These are phyloP conservation scores for Boletus rubescentipes DNA, from an alignment of 768 basidiomycete genomes.

Conservation along the genomic window DNA sequence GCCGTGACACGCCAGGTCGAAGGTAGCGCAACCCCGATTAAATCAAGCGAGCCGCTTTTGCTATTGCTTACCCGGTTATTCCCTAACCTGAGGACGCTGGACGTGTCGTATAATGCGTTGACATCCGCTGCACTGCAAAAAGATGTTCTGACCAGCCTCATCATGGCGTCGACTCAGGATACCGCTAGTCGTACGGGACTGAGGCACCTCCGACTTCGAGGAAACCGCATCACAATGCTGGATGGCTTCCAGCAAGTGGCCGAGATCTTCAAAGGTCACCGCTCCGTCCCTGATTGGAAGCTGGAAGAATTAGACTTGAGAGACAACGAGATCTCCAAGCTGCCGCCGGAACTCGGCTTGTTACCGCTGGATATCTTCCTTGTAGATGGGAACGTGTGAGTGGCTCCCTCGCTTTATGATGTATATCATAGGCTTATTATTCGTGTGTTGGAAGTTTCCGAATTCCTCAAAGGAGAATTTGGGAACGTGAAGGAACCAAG, in stretches of 20 bases:
- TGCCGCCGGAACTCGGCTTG: constrained; percentile 70
- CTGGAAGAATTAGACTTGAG: constrained; percentile 81
- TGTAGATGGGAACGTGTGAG: constrained; percentile 84
- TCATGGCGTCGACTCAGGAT: constrained; percentile 43
- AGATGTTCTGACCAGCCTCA: constrained; percentile 47
- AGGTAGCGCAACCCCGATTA: constrained; percentile 37
- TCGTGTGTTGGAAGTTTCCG: constrained; percentile 57
- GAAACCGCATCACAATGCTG: constrained; percentile 63
- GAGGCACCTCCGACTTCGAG: constrained; percentile 62
- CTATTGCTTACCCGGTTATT: constrained; percentile 63
- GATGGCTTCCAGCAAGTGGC: constrained; percentile 63
- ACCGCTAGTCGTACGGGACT: constrained; percentile 49
- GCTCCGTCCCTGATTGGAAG: constrained; percentile 65
- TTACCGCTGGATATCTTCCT: constrained; percentile 77
- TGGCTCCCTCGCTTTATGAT: constrained; percentile 13
- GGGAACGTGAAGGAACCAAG: constrained; percentile 86
- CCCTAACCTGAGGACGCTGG: constrained; percentile 65
- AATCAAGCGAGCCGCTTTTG: constrained; percentile 54
- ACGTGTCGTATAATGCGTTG: constrained; percentile 73
- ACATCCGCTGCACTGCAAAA: constrained; percentile 52
- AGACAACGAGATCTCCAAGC: constrained; percentile 74
- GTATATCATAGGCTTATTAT: neutral
- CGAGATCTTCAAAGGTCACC: constrained; percentile 62
- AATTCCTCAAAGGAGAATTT: constrained; percentile 74
- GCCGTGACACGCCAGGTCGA: constrained; percentile 40